A percentile compares a stretch with the other conserved stretches of the same genome.
Evolutionary conservation across 345 rosid genomes (phyloP).

Genomic region (Trapa incisa): DNA sequence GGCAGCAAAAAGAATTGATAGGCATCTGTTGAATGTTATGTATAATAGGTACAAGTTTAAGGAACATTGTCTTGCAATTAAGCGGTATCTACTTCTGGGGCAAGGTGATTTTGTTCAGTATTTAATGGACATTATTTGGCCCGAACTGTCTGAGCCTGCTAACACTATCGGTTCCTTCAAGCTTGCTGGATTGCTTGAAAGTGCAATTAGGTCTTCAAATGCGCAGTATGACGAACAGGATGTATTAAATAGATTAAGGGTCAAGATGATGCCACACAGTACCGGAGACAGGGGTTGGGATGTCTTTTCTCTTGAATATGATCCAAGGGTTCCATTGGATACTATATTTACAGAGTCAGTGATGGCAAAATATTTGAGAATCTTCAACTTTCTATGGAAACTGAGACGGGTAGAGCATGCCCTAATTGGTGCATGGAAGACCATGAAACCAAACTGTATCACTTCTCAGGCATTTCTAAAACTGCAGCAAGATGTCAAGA

Average conservation of each 20-base stretch:
- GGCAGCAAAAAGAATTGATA: conserved; percentile 96
- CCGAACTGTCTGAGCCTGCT: conserved; percentile 95
- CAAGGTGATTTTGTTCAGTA: conserved; percentile 98
- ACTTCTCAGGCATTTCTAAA: conserved; percentile 72
- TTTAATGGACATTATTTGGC: conserved; percentile 83
- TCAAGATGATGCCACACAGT: conserved; percentile 88
- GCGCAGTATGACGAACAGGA: conserved; percentile 96
- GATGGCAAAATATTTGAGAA: conserved; percentile 72
- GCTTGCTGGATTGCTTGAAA: conserved; percentile 86
- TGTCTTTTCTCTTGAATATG: conserved; percentile 93
- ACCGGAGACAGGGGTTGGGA: conserved; percentile 94
- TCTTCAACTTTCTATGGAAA: conserved; percentile 95
- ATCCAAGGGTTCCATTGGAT: conserved; percentile 84
- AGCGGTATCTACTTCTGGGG: conserved; percentile 85
- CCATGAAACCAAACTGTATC: conserved; percentile 94
- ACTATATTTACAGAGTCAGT: conserved; percentile 85
- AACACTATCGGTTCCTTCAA: conserved; percentile 87
- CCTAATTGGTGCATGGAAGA: conserved; percentile 92
- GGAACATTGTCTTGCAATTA: conserved; percentile 94
- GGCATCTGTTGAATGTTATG: conserved; percentile 75
- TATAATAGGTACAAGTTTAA: conserved; percentile 67
- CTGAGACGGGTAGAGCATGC: conserved; percentile 94
- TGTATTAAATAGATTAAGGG: conserved; percentile 76
- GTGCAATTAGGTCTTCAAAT: conserved; percentile 88
- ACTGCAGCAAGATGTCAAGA: conserved; percentile 57